Conservation (phyloP, 2,329 filamentous ascomycete genomes). For the Knufia petricola region DNA sequence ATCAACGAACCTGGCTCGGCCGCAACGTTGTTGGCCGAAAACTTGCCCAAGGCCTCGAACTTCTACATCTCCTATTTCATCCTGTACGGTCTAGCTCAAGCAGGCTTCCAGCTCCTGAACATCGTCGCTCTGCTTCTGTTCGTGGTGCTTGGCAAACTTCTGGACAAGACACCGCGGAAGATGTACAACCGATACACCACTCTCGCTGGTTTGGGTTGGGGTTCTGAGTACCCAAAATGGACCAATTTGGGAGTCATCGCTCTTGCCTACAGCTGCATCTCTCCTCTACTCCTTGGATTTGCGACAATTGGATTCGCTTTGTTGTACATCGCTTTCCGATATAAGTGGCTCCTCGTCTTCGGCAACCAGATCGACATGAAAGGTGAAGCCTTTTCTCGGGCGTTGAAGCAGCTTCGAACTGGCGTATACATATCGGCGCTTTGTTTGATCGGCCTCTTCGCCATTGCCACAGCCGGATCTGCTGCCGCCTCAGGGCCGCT, state of each 20-base stretch:
- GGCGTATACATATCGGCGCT: conserved; percentile 76
- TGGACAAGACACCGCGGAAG: conserved; percentile 56
- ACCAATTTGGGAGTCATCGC: conserved; percentile 83
- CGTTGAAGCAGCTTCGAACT: conserved; percentile 71
- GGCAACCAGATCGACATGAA: conserved; percentile 76
- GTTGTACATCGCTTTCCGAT: conserved; percentile 80
- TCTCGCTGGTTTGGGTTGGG: conserved; percentile 71
- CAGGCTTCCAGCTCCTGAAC: conserved; percentile 47
- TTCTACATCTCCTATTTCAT: conserved; percentile 96
- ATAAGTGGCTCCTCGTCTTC: conserved; percentile 81
- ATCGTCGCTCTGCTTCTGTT: conserved; percentile 20
- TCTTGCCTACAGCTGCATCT: conserved; percentile 77
- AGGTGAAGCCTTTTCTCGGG: conserved; percentile 76
- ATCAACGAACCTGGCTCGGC: conserved; percentile 53
- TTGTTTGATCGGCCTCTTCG: conserved; percentile 78
- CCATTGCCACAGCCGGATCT: conserved; percentile 43
- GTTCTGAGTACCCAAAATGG: conserved; percentile 70
- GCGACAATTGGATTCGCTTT: conserved; percentile 66
- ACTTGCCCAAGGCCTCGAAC: conserved; percentile 78
- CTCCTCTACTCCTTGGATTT: conserved; percentile 74
- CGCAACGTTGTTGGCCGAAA: conserved; percentile 58
- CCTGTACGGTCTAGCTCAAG: conserved; percentile 60
- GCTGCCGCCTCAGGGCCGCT: conserved; percentile 48
- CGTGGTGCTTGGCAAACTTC: conserved; percentile 16
- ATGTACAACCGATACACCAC: conserved; percentile 66